A percentile compares a stretch with the other conserved stretches of the same genome.
Evolutionary conservation across 208 protist genomes (phyloP).

Genomic region (Leishmania tropica): DNA sequence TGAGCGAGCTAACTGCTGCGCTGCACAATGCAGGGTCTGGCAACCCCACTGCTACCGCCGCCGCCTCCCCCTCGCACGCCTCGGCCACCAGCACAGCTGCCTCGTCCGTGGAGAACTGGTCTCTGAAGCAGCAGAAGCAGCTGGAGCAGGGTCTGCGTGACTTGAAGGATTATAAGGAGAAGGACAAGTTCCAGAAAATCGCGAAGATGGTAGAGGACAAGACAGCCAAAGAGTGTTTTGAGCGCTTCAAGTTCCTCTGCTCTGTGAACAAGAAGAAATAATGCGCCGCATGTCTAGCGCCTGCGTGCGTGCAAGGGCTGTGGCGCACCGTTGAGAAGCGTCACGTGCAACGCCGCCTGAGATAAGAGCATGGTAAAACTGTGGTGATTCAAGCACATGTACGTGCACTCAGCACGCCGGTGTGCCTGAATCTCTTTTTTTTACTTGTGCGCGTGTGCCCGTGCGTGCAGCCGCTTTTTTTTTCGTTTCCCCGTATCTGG

Average conservation of each 20-base stretch:
- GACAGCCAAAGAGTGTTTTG: slow-evolving; percentile 96
- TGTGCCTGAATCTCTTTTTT: not conserved
- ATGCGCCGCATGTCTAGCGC: not conserved
- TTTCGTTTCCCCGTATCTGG: not conserved
- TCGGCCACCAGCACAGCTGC: slow-evolving; percentile 20
- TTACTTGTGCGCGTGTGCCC: not conserved
- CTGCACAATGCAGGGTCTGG: slow-evolving; percentile 46
- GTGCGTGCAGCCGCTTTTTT: not conserved
- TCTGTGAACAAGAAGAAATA: slow-evolving; percentile 88
- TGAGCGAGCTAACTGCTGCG: slow-evolving; percentile 81
- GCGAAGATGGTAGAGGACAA: slow-evolving; percentile 92
- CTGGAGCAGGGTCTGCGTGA: slow-evolving; percentile 93
- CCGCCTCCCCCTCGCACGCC: slow-evolving; percentile 24
- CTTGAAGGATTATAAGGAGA: slow-evolving; percentile 93
- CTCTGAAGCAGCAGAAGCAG: slow-evolving; percentile 94
- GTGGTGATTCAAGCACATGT: not conserved
- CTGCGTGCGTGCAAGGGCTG: not conserved
- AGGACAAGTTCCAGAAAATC: slow-evolving; percentile 97
- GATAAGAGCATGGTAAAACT: not conserved
- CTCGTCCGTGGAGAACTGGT: slow-evolving; percentile 89
- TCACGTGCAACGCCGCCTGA: not conserved
- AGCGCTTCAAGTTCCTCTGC: slow-evolving; percentile 96
- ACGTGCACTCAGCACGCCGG: not conserved
- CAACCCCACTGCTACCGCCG: slow-evolving; percentile 22
- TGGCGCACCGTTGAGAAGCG: not conserved